phyloP scores from a whole-genome alignment of 2,329 filamentous ascomycete genomes.

The Arthrobotrys megalospora region DNA sequence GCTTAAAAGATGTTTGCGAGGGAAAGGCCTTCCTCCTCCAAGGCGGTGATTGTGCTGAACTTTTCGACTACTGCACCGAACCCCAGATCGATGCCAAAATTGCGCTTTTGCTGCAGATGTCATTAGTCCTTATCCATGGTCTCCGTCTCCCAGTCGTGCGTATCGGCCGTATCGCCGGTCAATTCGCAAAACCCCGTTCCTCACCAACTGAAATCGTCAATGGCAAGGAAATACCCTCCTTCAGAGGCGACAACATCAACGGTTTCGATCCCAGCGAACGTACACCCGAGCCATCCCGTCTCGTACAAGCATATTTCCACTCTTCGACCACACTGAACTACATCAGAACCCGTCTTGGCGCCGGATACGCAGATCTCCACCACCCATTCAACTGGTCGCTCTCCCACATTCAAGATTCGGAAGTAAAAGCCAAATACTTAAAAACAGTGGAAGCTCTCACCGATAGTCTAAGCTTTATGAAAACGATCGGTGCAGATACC shows the following conservation, averaged over 20 bases:
- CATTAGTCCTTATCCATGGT: conserved; percentile 93
- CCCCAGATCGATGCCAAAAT: conserved; percentile 94
- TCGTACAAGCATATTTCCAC: conserved; percentile 94
- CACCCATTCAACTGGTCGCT: conserved; percentile 94
- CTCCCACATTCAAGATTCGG: conserved; percentile 87
- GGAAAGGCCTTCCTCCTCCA: conserved; percentile 95
- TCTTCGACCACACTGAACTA: conserved; percentile 96
- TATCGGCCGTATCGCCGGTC: conserved; percentile 95
- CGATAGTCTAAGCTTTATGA: conserved; percentile 93
- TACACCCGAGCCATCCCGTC: conserved; percentile 83
- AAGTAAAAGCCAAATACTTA: conserved; percentile 87
- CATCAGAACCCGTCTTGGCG: conserved; percentile 84
- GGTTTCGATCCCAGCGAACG: conserved; percentile 84
- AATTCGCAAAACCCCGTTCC: conserved; percentile 96
- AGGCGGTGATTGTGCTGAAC: conserved; percentile 95
- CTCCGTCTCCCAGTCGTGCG: conserved; percentile 85
- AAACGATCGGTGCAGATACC: conserved; percentile 90
- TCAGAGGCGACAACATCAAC: conserved; percentile 96
- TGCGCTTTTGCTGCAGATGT: conserved; percentile 97
- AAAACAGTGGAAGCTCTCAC: conserved; percentile 87
- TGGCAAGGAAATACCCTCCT: conserved; percentile 86
- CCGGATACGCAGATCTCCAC: conserved; percentile 93
- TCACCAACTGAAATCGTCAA: conserved; percentile 87
- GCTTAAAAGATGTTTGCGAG: conserved; percentile 85
- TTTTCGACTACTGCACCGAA: conserved; percentile 90